Evolutionary conservation across 2,329 filamentous ascomycete species (phyloP).

Genomic region (Ciborinia camelliae): DNA sequence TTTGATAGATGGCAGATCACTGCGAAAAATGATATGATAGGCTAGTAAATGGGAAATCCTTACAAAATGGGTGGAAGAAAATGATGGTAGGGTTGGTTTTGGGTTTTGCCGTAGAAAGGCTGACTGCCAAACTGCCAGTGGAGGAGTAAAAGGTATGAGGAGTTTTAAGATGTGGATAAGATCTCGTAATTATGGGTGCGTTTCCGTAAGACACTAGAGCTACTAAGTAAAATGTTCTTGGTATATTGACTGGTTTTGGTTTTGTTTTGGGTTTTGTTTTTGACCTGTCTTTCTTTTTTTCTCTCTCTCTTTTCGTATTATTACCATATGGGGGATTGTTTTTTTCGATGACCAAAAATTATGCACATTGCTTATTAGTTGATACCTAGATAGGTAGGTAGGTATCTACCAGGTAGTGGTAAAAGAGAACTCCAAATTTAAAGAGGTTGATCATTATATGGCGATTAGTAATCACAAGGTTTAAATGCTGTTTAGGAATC

Average conservation of each 20-base stretch:
- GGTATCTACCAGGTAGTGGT: no score
- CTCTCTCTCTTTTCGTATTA: no score
- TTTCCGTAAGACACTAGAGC: neutral
- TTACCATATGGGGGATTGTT: neutral
- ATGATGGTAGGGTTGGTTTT: constrained; percentile 1
- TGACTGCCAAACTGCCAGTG: no score
- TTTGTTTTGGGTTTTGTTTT: neutral
- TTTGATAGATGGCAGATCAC: neutral
- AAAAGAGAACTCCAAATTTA: no score
- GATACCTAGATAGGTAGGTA: no score
- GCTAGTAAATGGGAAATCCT: neutral
- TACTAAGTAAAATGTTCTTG: neutral
- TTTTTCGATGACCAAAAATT: no score
- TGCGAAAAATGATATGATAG: neutral
- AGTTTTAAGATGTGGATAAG: constrained; percentile 1
- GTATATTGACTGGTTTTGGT: neutral
- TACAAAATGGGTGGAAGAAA: neutral
- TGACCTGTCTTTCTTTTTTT: neutral
- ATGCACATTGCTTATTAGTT: no score
- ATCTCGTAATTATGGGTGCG: constrained; percentile 15
- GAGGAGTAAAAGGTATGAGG: neutral
- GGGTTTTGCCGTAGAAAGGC: neutral
- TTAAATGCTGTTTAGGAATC: no score
- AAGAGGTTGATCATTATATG: no score
- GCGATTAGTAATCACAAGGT: no score